These are phyloP conservation scores for Aspergillus jensenii DNA, from an alignment of 2,329 filamentous ascomycete species.

Conservation along the genomic window DNA sequence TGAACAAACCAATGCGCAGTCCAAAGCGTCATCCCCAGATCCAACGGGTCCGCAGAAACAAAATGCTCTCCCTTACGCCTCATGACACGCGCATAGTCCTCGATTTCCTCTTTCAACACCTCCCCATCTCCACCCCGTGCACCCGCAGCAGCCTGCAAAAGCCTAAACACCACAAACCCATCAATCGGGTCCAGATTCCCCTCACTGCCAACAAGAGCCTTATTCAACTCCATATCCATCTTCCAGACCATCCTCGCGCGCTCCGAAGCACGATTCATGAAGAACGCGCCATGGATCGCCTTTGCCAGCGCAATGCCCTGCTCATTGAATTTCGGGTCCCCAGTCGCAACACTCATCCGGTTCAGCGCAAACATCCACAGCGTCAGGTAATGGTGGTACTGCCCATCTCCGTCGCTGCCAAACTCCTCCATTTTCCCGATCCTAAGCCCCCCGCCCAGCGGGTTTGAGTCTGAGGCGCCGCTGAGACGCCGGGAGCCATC, in stretches of 20 bases:
- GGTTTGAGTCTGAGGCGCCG: constrained; percentile 52
- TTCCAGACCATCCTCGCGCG: constrained; percentile 57
- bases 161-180: constrained; percentile 52
- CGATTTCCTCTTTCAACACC: constrained; percentile 51
- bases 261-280: constrained; percentile 36
- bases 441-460: constrained; percentile 55
- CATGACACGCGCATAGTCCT: constrained; percentile 53
- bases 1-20: constrained; percentile 52
- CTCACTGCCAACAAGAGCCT: constrained; percentile 50
- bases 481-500: constrained; percentile 50
- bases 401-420: constrained; percentile 57
- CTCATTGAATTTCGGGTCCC: constrained; percentile 49
- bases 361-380: constrained; percentile 65
- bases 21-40: constrained; percentile 62
- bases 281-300: constrained; percentile 55
- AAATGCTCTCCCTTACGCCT: constrained; percentile 43
- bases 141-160: constrained; percentile 43
- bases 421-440: constrained; percentile 55
- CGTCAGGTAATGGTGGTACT: constrained; percentile 63
- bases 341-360: constrained; percentile 50
- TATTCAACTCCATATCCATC: constrained; percentile 50
- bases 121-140: constrained; percentile 18
- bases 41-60: constrained; percentile 53
- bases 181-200: constrained; percentile 59
- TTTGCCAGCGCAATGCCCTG: constrained; percentile 54